These are phyloP conservation scores for Cicer chorassanicum DNA, from an alignment of 306 rosid species.

Conservation along the genomic window DNA sequence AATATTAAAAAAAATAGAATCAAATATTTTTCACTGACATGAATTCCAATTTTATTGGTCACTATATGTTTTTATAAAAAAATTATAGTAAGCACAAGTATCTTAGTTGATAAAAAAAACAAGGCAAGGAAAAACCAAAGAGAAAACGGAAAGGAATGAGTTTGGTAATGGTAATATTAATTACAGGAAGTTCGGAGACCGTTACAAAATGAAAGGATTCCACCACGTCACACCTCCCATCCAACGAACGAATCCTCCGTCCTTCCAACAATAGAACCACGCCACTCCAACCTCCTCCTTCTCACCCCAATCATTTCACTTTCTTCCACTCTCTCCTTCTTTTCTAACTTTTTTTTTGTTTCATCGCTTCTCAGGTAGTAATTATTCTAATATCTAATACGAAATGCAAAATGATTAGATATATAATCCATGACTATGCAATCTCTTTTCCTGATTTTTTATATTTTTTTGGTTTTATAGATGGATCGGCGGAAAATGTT, in stretches of 20 bases:
- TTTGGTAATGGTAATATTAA: not conserved
- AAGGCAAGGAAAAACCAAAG: not conserved
- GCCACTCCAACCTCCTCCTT: conserved; percentile 31
- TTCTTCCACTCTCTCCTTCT: conserved; percentile 6
- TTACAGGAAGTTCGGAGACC: conserved; percentile 42
- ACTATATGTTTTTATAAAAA: no score
- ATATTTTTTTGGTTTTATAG: conserved; percentile 13
- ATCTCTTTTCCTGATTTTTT: not conserved
- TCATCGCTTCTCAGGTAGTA: not conserved
- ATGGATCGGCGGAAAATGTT: conserved; percentile 69
- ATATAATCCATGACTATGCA: not conserved
- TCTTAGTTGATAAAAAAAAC: no score
- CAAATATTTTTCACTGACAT: no score
- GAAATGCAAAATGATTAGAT: not conserved
- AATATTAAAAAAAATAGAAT: no score
- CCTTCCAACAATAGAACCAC: conserved; percentile 40
- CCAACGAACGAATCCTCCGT: conserved; percentile 54
- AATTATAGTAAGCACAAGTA: no score
- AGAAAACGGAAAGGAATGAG: not conserved
- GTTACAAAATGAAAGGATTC: conserved; percentile 53
- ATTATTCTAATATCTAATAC: not conserved
- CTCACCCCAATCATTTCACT: not conserved
- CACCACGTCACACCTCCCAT: conserved; percentile 43
- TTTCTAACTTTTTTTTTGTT: not conserved
- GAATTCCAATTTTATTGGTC: no score